A percentile compares a stretch with the other conserved stretches of the same genome.
These are phyloP conservation scores for Taphrina sp. DNA, from an alignment of 1,139 yeast genomes.

Conservation along the genomic window DNA sequence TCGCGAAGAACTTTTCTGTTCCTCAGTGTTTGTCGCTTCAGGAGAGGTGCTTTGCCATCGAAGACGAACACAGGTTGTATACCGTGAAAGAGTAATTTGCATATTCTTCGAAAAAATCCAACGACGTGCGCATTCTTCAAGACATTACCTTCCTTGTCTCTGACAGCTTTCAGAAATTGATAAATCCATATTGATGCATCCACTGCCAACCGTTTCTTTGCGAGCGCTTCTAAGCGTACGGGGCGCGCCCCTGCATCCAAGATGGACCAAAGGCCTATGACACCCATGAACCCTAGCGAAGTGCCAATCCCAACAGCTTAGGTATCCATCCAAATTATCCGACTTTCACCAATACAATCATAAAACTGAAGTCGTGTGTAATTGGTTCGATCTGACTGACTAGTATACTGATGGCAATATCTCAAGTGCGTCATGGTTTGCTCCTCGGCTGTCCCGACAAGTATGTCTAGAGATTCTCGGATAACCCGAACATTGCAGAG, in stretches of 20 bases:
- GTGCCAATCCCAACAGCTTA: too few relatives aligned
- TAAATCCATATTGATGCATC: conserved; percentile 99
- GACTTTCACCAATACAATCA: too few relatives aligned
- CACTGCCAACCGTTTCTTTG: conserved; percentile 76
- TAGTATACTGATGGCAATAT: too few relatives aligned
- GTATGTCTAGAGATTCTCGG: too few relatives aligned
- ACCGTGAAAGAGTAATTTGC: conserved; percentile 85
- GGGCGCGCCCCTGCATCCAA: conserved; percentile 89
- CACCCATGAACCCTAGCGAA: too few relatives aligned
- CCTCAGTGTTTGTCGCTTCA: conserved; percentile 66
- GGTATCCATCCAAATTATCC: too few relatives aligned
- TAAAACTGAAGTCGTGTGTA: too few relatives aligned
- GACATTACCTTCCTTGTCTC: conserved; percentile 80
- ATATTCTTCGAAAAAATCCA: conserved; percentile 90
- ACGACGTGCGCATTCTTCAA: conserved; percentile 79
- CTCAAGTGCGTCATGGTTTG: too few relatives aligned
- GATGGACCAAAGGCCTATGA: conserved; percentile 89
- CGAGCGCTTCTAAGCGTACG: conserved; percentile 72
- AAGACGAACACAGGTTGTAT: conserved; percentile 91
- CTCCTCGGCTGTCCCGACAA: too few relatives aligned
- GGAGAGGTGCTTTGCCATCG: conserved; percentile 93
- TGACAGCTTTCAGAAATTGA: conserved; percentile 90
- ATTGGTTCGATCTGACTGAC: too few relatives aligned
- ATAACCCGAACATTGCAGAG: too few relatives aligned
- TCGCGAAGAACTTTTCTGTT: conserved; percentile 69